Base-by-base conservation (phyloP, 2,329 filamentous ascomycete species). In the Claviceps sp. region DNA sequence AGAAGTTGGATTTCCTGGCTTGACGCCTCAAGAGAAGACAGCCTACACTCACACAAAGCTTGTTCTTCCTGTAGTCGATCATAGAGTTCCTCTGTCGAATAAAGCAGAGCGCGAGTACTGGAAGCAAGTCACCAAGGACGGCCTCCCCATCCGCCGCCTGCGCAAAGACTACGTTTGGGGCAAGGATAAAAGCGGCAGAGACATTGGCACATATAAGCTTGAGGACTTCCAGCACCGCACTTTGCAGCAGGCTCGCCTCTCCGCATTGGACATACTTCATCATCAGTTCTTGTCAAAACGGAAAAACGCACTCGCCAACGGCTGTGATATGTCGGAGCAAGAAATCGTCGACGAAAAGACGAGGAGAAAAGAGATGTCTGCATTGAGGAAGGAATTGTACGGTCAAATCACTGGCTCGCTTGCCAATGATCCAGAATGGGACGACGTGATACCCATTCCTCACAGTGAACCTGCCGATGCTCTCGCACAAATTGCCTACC, bases 401-500 rank as follows among this genome's bases (percentile, higher is more conserved):
- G 77, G 77, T 14, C 63, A 71, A 53, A 71, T 68, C 53, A 67
- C 65, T 47, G 73, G 72, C 8, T 57, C 68, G 61, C 58, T 71
- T 44, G 74, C 78, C 50, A 73, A 76, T 55, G 82, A 90, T 65
- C 82, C 87, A 1, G 77, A 75, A 56, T 97, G 89, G 91, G 82
- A 87, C 58, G 88, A 94, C 70, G 76, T 96, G 50, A 73, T 81
- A 50, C 90, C 90, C 20, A 85, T 97, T 52, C 82, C 86, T 4
- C 83, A 93, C 61, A 78, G 88, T 63, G 90, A 96, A 69, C 86
- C 88, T 54, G 85, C 82, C 59, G 76, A 84, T 59, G 88, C 91
- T 30, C 79, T 98, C 54, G 91, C 91, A n/a, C 81, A 84, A 54
- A 98, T 98, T 67, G 84, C 90, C 53, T 98, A 98, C 68, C 81